phyloP scores from a whole-genome alignment of 441 rosid genomes.

The Jatropha multifida region DNA sequence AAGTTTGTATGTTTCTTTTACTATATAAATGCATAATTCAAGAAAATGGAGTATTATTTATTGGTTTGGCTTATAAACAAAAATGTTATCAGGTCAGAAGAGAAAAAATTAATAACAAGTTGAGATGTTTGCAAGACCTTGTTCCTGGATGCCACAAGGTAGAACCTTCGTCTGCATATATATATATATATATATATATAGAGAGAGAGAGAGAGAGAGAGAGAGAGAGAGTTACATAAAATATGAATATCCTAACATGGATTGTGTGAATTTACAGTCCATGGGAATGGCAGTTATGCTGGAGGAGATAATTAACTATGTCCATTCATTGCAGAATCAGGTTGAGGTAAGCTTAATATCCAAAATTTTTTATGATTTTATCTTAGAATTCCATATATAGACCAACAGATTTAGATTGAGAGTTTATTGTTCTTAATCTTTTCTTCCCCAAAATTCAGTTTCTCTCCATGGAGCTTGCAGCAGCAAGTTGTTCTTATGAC shows the following conservation, averaged over 20 bases:
- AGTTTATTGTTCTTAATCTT: neutral
- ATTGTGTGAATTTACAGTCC: no score
- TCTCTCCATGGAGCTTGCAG: conserved; percentile 69
- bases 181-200: no score
- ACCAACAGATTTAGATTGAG: conserved; percentile 5
- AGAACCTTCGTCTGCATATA: conserved; percentile 18
- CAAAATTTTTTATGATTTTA: neutral
- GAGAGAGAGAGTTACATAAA: no score
- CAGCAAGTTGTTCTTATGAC: conserved; percentile 41
- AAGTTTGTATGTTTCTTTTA: conserved; percentile 27
- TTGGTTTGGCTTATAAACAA: neutral
- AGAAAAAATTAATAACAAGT: conserved; percentile 80
- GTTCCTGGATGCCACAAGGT: conserved; percentile 88
- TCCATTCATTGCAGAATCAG: conserved; percentile 85
- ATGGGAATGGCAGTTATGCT: conserved; percentile 88
- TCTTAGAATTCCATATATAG: neutral
- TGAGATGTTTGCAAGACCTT: conserved; percentile 86
- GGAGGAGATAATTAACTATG: conserved; percentile 91
- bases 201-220: no score
- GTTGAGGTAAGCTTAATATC: conserved; percentile 55
- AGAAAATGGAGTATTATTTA: neutral
- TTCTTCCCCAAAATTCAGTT: conserved; percentile 38
- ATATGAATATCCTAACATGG: no score
- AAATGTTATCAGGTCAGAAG: conserved; percentile 58
- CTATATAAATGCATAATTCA: conserved; percentile 20